A percentile compares a stretch with the other conserved stretches of the same genome.
phyloP scores from a whole-genome alignment of 108 stramenopile species.

The Pseudonitzschia delicatissima region DNA sequence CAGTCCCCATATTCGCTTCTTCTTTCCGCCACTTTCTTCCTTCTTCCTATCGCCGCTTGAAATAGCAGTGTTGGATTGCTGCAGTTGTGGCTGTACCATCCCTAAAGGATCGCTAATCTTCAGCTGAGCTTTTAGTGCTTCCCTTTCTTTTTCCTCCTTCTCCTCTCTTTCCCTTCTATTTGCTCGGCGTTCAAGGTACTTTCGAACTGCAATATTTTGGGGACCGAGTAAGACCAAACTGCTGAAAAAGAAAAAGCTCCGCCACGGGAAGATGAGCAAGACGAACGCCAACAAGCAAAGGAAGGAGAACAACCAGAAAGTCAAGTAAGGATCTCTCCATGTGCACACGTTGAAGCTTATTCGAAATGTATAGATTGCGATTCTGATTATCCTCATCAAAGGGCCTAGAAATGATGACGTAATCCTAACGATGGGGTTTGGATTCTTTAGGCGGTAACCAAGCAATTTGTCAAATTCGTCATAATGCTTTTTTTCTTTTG shows the following conservation, averaged over 20 bases:
- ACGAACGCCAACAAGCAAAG: slow-evolving; percentile 39
- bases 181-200: slow-evolving; percentile 35
- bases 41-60: slow-evolving; percentile 16
- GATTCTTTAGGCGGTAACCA: slow-evolving; percentile 39
- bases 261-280: slow-evolving; percentile 74
- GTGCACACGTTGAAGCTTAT: slow-evolving; percentile 61
- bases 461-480: slow-evolving; percentile 55
- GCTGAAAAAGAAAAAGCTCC: slow-evolving; percentile 53
- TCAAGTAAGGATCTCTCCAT: slow-evolving; percentile 76
- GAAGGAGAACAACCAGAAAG: slow-evolving; percentile 57
- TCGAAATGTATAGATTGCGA: slow-evolving; percentile 40
- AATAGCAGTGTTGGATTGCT: slow-evolving; percentile 8
- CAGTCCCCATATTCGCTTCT: slow-evolving; percentile 13
- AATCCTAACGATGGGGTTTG: slow-evolving; percentile 47
- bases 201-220: slow-evolving; percentile 57
- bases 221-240: slow-evolving; percentile 63
- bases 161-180: slow-evolving; percentile 29
- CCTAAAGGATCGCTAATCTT: slow-evolving; percentile 5
- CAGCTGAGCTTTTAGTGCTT: slow-evolving; percentile 7
- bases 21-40: slow-evolving; percentile 23
- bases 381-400: slow-evolving; percentile 50
- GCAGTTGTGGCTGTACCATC: background rate
- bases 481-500: slow-evolving; percentile 32
- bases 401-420: slow-evolving; percentile 52
- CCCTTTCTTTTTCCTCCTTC: slow-evolving; percentile 26